A percentile compares a stretch with the other conserved stretches of the same genome.
Conservation (phyloP, 2,329 filamentous ascomycete genomes). For the Ceratocystis cubensis region DNA sequence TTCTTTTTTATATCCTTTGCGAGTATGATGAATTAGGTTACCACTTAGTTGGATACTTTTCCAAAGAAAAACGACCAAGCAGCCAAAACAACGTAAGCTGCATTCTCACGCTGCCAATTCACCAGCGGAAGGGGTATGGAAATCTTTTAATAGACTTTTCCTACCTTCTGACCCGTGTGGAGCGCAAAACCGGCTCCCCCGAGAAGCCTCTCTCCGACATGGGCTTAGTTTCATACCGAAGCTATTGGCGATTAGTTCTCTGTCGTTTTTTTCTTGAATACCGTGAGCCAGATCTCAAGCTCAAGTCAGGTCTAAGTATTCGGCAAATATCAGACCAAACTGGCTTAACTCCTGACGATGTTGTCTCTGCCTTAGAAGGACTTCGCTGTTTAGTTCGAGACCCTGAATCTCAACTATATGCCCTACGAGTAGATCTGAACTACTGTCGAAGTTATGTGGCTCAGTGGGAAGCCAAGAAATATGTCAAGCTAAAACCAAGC, state of each 20-base stretch:
- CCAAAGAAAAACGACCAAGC: constrained; percentile 90
- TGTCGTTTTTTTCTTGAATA: constrained; percentile 62
- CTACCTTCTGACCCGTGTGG: constrained; percentile 84
- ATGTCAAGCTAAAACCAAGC: constrained; percentile 69
- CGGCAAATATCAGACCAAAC: constrained; percentile 71
- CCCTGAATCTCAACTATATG: constrained; percentile 76
- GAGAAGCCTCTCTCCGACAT: constrained; percentile 97
- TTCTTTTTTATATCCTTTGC: constrained; percentile 93
- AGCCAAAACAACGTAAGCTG: constrained; percentile 97
- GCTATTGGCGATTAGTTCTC: constrained; percentile 86
- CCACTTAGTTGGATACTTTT: constrained; percentile 98
- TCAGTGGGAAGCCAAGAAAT: constrained; percentile 80
- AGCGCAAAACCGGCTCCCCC: constrained; percentile 86
- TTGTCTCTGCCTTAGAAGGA: constrained; percentile 84
- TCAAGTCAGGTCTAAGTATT: constrained; percentile 40
- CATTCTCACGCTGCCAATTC: constrained; percentile 88
- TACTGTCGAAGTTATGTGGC: constrained; percentile 80
- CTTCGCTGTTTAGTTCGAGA: constrained; percentile 81
- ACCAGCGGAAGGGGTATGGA: constrained; percentile 93
- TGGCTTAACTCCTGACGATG: constrained; percentile 91
- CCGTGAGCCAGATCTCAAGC: constrained; percentile 28
- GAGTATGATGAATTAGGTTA: constrained; percentile 86
- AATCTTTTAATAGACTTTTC: constrained; percentile 97
- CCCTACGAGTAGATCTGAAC: constrained; percentile 70
- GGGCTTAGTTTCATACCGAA: constrained; percentile 92